These are phyloP conservation scores for Tuber magnatum DNA, from an alignment of 495 filamentous ascomycete species.

Conservation along the genomic window DNA sequence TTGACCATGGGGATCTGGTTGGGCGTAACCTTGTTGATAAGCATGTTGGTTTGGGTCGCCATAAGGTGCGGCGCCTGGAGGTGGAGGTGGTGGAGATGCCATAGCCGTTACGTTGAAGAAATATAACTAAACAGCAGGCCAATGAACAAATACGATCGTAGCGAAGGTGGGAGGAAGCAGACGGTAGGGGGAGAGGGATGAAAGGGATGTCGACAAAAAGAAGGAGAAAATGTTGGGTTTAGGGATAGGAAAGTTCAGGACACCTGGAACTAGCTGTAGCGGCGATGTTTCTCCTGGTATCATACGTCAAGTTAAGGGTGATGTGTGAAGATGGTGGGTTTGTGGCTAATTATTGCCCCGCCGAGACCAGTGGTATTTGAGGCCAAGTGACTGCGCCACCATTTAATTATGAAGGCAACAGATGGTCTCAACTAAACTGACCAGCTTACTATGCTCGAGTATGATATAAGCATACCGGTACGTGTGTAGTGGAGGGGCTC, in stretches of 20 bases:
- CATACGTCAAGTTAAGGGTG: constrained; percentile 13
- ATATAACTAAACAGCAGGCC: constrained; percentile 9
- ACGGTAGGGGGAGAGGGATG: not conserved
- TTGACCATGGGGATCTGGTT: constrained; percentile 47
- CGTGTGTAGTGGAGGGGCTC: not conserved
- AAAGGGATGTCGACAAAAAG: not conserved
- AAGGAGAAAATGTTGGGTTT: constrained; percentile 5
- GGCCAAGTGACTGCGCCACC: not conserved
- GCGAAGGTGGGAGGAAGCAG: not conserved
- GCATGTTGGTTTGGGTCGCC: constrained; percentile 36
- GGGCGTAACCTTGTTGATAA: constrained; percentile 28
- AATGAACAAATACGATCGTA: constrained; percentile 3
- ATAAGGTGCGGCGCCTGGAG: constrained; percentile 34
- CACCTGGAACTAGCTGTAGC: constrained; percentile 12
- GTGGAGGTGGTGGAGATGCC: constrained; percentile 38
- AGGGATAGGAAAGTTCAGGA: constrained; percentile 8
- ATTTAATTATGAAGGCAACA: not conserved
- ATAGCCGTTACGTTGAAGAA: constrained; percentile 29
- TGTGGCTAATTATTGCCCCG: constrained; percentile 7
- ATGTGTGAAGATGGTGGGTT: constrained; percentile 35
- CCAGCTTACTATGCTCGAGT: not conserved
- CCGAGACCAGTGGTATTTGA: not conserved
- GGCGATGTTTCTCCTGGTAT: constrained; percentile 6
- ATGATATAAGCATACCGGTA: not conserved
- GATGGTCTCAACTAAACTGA: not conserved